Base-by-base conservation (phyloP, 2,329 filamentous ascomycete genomes). In the Triangularia setosa region DNA sequence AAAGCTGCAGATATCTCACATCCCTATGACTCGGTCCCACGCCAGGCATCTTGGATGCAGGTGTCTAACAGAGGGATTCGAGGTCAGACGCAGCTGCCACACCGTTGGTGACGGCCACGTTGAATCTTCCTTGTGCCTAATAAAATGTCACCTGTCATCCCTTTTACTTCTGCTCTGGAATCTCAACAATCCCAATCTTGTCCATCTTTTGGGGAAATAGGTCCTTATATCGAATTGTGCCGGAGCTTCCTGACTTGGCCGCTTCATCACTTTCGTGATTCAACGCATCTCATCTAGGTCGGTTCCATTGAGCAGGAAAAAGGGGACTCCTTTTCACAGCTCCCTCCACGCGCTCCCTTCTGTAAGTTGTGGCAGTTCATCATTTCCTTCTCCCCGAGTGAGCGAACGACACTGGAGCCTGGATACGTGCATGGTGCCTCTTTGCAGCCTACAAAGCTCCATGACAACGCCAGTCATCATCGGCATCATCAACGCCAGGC, bases 281-380 rank as follows among this genome's bases (percentile, higher is more conserved):
- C 62, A 65, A 65, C 66, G 55, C 64, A 68, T 69, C 64, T 67
- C 65, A 64, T 61, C 54, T 63, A 66, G 52, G 57, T 56, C 33
- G 62, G 61, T 61, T 64, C 63, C 58, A 21, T 63, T 60, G 58
- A 62, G 52, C 16, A 54, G 48, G 40, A 54, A 35, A 18, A 30
- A 33, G 21, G 8, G 30, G 11, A 33, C 30, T 33, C 30, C 11
- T 48, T 35, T n/a, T 56, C 27, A 9, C 23, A 18, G 24, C 35
- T 57, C 28, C 58, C 30, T n/a, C n/a, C 63, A 55, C 52, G 16
- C 33, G 40, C 35, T 60, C 40, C n/a, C 40, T 28, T 60, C 16
- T 60, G 58, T 60, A 60, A 60, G 58, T 60, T 27, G 27, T 25
- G 44, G 25, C 24, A 44, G 40, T 12, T 12, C 48, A 28, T 52